Evolutionary conservation across 179 eudicot genomes (phyloP), one percentile per base, ranked within the genome.

Genomic region (Gypsophila paniculata): DNA sequence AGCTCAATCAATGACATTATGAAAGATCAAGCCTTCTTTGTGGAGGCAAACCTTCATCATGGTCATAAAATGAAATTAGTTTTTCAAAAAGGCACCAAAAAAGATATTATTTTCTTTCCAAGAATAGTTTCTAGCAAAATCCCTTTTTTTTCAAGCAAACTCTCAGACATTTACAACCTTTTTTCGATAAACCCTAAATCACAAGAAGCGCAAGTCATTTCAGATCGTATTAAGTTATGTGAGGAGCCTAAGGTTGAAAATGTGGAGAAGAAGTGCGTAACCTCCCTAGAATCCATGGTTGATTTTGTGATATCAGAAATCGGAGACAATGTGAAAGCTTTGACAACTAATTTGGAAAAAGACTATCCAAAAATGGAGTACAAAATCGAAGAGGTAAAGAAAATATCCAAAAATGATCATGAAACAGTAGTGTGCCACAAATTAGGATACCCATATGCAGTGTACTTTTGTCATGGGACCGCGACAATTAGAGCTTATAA

Each of bases 261-360:
- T 17, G 89, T 84, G 69, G 85, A 80, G 70, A 85, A 80, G 61
- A 48, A 70, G 15, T 89, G 90, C 38, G 84, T 85, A 0, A 84
- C 93, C 38, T 89, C 90, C 0, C 57, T 89, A 48, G 93, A 89
- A 72, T 80, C 90, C 4, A 89, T 89, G 90, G 51, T 89, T 0
- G 90, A 86, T 74, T 89, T 76, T 68, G 76, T 71, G 64, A 73
- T 66, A 8, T 80, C 84, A 0, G 75, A 77, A 71, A 75, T 85
- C 5, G 90, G 90, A 15, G 75, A 59, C 36, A 77, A 72, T 3
- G 85, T 82, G 17, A 48, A 54, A 2, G 84, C 89, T 6, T 22
- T 85, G 19, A 80, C 87, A 5, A 81, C 87, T 2, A 74, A 74
- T 13, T 83, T 73, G 3, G 75, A 73, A 3, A 76, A 70, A 18